Conservation (phyloP, 1,284 basidiomycete genomes). For the Fomitopsis betulina region DNA sequence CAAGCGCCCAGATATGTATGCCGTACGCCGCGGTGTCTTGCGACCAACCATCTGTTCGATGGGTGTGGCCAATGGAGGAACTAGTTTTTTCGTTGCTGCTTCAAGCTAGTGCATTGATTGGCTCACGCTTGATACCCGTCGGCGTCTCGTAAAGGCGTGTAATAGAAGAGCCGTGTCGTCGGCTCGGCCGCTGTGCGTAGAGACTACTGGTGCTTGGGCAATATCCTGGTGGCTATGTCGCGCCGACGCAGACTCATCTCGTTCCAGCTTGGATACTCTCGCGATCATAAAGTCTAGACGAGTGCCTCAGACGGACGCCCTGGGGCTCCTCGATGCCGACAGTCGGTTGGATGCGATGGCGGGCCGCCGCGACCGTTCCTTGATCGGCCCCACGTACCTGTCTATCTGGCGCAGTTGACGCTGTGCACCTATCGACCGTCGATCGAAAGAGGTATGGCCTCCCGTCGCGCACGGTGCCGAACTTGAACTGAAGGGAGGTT, state of each 20-base stretch:
- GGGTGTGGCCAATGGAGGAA: not conserved
- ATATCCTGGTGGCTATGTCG: not conserved
- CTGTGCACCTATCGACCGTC: not conserved
- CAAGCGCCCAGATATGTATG: not conserved
- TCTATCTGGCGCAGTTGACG: not conserved
- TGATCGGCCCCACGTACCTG: not conserved
- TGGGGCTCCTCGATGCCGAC: not conserved
- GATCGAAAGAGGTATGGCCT: not conserved
- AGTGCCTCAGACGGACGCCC: too few relatives aligned
- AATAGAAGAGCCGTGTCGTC: not conserved
- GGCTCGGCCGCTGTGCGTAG: not conserved
- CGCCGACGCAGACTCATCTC: not conserved
- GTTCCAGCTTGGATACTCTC: too few relatives aligned
- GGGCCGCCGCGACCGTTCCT: not conserved
- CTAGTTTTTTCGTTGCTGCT: not conserved
- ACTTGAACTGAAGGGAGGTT: not conserved
- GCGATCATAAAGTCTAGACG: too few relatives aligned
- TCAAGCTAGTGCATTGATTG: constrained; percentile 1
- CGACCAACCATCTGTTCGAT: not conserved
- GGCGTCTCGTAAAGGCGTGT: not conserved
- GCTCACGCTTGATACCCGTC: constrained; percentile 1
- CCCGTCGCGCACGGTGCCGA: not conserved
- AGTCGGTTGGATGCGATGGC: not conserved
- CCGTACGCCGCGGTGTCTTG: not conserved
- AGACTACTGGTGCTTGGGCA: not conserved